Evolutionary conservation across 768 basidiomycete genomes (phyloP).

Genomic region (Hygrophoropsis aurantiaca): DNA sequence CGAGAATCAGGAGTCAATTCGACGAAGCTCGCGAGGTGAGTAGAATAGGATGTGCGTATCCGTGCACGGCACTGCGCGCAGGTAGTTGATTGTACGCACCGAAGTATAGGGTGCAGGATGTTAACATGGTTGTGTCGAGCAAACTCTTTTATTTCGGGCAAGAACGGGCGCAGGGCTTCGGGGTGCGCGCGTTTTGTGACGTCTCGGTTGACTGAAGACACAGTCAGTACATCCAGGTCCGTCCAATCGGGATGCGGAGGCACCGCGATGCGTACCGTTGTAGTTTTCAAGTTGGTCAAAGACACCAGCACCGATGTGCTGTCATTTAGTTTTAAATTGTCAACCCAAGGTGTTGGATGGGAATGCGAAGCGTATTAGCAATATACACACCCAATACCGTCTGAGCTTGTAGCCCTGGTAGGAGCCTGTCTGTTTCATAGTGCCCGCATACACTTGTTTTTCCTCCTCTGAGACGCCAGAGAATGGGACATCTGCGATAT

Average conservation of each 20-base stretch:
- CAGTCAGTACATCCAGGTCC: neutral
- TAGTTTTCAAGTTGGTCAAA: slow-evolving; percentile 34
- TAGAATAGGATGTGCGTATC: neutral
- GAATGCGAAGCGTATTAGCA: too few species aligned
- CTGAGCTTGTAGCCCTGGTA: slow-evolving; percentile 58
- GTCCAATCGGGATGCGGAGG: neutral
- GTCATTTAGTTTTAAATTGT: neutral
- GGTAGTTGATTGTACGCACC: slow-evolving; percentile 11
- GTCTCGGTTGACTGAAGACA: slow-evolving; percentile 22
- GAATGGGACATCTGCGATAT: slow-evolving; percentile 43
- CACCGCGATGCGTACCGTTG: slow-evolving; percentile 42
- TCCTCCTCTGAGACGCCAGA: slow-evolving; percentile 34
- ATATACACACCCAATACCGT: slow-evolving; percentile 47
- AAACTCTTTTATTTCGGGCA: slow-evolving; percentile 31
- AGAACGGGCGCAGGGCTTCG: slow-evolving; percentile 22
- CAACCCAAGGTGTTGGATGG: neutral
- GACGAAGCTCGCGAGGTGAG: neutral
- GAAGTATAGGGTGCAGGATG: slow-evolving; percentile 25
- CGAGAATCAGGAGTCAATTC: neutral
- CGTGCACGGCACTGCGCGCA: too few species aligned
- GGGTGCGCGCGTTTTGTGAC: slow-evolving; percentile 28
- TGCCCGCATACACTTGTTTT: slow-evolving; percentile 34
- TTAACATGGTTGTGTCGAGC: slow-evolving; percentile 27
- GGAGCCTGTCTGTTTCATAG: slow-evolving; percentile 42
- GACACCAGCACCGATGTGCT: slow-evolving; percentile 65